phyloP scores from a whole-genome alignment of 176 grass and related monocot species.

The Phoenix dactylifera region DNA sequence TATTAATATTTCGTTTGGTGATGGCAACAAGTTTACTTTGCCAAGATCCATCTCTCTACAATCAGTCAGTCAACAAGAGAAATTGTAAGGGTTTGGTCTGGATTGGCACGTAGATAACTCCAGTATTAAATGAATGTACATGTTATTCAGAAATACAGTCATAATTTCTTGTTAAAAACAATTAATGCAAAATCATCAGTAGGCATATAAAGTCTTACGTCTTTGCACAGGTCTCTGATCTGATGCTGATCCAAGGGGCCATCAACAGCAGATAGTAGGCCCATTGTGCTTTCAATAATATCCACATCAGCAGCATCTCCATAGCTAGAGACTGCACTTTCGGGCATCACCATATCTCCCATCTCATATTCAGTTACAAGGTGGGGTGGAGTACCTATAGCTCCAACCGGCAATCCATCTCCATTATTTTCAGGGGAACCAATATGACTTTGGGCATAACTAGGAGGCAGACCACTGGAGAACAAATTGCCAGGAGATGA shows the following conservation, averaged over 20 bases:
- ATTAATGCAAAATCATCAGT: no score
- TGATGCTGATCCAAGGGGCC: slow-evolving; percentile 25
- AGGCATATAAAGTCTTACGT: slow-evolving; percentile 1
- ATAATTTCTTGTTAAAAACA: no score
- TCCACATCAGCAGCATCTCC: slow-evolving; percentile 84
- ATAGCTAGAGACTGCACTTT: slow-evolving; percentile 71
- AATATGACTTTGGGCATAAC: slow-evolving; percentile 46
- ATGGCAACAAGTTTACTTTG: no score
- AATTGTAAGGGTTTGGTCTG: no score
- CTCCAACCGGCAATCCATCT: slow-evolving; percentile 14
- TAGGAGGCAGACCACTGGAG: slow-evolving; percentile 5
- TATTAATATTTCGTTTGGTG: no score
- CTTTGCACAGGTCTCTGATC: slow-evolving; percentile 55
- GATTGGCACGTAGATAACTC: no score
- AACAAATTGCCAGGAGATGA: slow-evolving; percentile 24
- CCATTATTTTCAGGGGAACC: slow-evolving; percentile 50
- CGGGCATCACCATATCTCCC: slow-evolving; percentile 51
- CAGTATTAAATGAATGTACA: no score
- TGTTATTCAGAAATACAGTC: no score
- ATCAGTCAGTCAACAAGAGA: no score
- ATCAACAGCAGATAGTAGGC: slow-evolving; percentile 51
- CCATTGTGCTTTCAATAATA: slow-evolving; percentile 63
- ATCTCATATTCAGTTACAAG: slow-evolving; percentile 61
- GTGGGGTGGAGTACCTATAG: slow-evolving; percentile 18
- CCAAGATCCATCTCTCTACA: no score